These are phyloP conservation scores for Phytophthora parvispora DNA, from an alignment of 352 stramenopile species.

Conservation along the genomic window DNA sequence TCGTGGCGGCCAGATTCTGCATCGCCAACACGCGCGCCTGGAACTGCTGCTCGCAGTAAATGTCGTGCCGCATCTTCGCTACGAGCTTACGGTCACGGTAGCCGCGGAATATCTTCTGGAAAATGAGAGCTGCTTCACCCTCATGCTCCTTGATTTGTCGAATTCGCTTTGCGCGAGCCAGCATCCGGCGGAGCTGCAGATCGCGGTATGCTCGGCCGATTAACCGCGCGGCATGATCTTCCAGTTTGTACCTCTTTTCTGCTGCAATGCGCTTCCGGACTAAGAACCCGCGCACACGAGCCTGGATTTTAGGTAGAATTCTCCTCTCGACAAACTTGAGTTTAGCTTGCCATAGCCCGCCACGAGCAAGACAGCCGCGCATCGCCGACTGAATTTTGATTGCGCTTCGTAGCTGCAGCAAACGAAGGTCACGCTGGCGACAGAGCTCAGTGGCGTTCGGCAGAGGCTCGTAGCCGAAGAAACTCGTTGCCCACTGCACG, in stretches of 20 bases:
- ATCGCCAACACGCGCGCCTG: slow-evolving; percentile 65
- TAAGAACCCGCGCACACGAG: slow-evolving; percentile 82
- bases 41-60: slow-evolving; percentile 55
- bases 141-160: slow-evolving; percentile 65
- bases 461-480: slow-evolving; percentile 89
- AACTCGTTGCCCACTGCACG: slow-evolving; percentile 84
- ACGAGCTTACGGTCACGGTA: slow-evolving; percentile 63
- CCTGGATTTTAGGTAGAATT: slow-evolving; percentile 83
- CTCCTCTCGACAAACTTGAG: slow-evolving; percentile 72
- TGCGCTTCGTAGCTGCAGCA: slow-evolving; percentile 56
- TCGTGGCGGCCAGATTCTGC: slow-evolving; percentile 66
- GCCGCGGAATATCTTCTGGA: slow-evolving; percentile 83
- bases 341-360: slow-evolving; percentile 78
- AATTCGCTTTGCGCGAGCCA: slow-evolving; percentile 56
- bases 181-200: slow-evolving; percentile 58
- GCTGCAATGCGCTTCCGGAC: slow-evolving; percentile 52
- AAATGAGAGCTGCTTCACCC: slow-evolving; percentile 72
- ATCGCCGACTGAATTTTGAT: slow-evolving; percentile 88
- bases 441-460: slow-evolving; percentile 85
- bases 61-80: slow-evolving; percentile 48
- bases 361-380: slow-evolving; percentile 78
- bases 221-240: slow-evolving; percentile 43
- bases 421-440: slow-evolving; percentile 58
- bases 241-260: slow-evolving; percentile 36
- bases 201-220: slow-evolving; percentile 68